phyloP scores from a whole-genome alignment of 257 asterid species.

The Ehretia macrophylla region DNA sequence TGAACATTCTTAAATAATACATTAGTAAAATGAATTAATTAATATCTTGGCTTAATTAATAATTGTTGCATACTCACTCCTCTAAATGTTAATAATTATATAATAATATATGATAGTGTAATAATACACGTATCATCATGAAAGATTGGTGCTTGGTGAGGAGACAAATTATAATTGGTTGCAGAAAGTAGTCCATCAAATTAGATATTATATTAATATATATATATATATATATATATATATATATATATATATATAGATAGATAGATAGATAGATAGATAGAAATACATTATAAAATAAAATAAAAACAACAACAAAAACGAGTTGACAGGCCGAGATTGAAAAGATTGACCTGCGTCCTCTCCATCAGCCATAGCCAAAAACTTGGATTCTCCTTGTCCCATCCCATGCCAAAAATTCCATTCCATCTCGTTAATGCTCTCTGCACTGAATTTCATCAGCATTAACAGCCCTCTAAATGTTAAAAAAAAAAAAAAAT shows the following conservation, averaged over 20 bases:
- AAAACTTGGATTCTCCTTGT: conserved; percentile 43
- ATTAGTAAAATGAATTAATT: conserved; percentile 7
- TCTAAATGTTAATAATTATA: background rate
- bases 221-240: too few relatives aligned
- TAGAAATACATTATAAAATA: background rate
- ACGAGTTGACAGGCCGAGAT: conserved; percentile 47
- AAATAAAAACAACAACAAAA: background rate
- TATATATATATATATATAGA: too few relatives aligned
- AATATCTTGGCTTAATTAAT: background rate
- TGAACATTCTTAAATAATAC: background rate
- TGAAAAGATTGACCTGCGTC: conserved; percentile 80
- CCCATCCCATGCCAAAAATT: conserved; percentile 29
- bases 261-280: too few relatives aligned
- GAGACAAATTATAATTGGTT: conserved; percentile 7
- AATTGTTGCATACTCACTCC: conserved; percentile 15
- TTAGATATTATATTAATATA: conserved; percentile 6
- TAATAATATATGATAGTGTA: background rate
- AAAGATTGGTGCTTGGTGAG: conserved; percentile 8
- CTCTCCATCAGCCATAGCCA: conserved; percentile 40
- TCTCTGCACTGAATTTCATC: conserved; percentile 22
- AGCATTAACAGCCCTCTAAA: conserved; percentile 20
- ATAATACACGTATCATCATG: background rate
- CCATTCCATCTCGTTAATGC: conserved; percentile 11
- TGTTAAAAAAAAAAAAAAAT: background rate
- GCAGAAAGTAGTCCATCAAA: conserved; percentile 2